phyloP scores from a whole-genome alignment of 1,284 basidiomycete genomes.

The Schizopora paradoxa region DNA sequence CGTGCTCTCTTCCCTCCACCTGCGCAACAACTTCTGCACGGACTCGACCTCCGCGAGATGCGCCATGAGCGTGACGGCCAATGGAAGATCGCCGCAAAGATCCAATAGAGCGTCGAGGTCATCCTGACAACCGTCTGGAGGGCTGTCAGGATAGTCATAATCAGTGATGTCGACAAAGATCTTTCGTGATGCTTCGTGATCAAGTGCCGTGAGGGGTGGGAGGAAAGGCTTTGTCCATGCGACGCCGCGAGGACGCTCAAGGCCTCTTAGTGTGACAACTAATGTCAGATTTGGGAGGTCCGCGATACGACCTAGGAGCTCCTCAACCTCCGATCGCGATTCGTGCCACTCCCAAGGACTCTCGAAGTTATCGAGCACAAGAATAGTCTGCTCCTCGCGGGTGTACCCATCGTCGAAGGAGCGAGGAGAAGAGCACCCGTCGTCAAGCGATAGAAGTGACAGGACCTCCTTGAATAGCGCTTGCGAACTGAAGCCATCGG shows the following conservation, averaged over 20 bases:
- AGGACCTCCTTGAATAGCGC: not conserved
- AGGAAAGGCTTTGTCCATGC: slow-evolving; percentile 13
- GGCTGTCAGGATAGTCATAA: not conserved
- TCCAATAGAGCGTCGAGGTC: slow-evolving; percentile 9
- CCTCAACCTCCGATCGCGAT: slow-evolving; percentile 8
- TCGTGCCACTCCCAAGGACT: slow-evolving; percentile 10
- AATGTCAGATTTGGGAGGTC: slow-evolving; percentile 4
- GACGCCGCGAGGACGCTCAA: slow-evolving; percentile 10
- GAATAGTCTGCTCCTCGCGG: too few relatives aligned
- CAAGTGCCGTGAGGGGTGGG: slow-evolving; percentile 6
- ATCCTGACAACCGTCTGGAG: not conserved
- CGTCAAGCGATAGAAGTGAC: not conserved
- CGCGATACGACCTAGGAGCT: slow-evolving; percentile 4
- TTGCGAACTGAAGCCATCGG: not conserved
- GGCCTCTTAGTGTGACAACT: slow-evolving; percentile 14
- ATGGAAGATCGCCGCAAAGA: slow-evolving; percentile 9
- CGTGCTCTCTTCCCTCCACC: slow-evolving; percentile 8
- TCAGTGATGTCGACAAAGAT: slow-evolving; percentile 10
- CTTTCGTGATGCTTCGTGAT: slow-evolving; percentile 2
- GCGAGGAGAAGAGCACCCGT: not conserved
- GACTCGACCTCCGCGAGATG: slow-evolving; percentile 6
- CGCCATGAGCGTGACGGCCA: slow-evolving; percentile 11
- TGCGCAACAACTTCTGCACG: not conserved
- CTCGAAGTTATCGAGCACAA: slow-evolving; percentile 17
- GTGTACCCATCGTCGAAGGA: too few relatives aligned